phyloP scores from a whole-genome alignment of 192 early-diverging fungal species.

The Mortierella antarctica region DNA sequence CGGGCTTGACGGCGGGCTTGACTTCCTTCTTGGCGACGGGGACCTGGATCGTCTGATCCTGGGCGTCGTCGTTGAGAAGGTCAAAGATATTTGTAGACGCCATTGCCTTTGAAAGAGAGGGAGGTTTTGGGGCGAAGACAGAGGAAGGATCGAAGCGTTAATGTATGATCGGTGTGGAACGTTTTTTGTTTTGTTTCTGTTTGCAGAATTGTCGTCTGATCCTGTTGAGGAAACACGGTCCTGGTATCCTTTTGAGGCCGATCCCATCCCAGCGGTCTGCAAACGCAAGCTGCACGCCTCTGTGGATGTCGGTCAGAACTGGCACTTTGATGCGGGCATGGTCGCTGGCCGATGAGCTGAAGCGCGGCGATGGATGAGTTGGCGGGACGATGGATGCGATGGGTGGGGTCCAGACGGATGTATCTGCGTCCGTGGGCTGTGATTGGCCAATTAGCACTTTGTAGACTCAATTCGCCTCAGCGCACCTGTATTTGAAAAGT shows the following conservation, averaged over 20 bases:
- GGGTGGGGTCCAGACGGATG: neutral
- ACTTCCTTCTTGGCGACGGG: conserved; percentile 54
- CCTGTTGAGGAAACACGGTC: neutral
- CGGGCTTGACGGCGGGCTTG: conserved; percentile 40
- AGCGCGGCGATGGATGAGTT: neutral
- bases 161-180: conserved; percentile 3
- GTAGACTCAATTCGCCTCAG: neutral
- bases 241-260: neutral
- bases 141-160: conserved; percentile 27
- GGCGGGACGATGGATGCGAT: conserved; percentile 29
- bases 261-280: no score
- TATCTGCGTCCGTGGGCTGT: conserved; percentile 1
- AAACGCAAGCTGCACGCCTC: no score
- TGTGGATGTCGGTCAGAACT: no score
- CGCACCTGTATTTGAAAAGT: conserved; percentile 46
- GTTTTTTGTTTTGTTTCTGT: neutral
- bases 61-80: conserved; percentile 59
- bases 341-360: neutral
- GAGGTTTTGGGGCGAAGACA: neutral
- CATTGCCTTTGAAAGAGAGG: conserved; percentile 43
- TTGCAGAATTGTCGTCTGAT: neutral
- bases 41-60: conserved; percentile 54
- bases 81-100: conserved; percentile 58
- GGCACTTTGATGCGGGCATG: no score
- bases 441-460: conserved; percentile 26